A percentile compares a stretch with the other conserved stretches of the same genome.
Evolutionary conservation across 805 yeast genomes (phyloP).

Genomic region (Dipodascus albidus): DNA sequence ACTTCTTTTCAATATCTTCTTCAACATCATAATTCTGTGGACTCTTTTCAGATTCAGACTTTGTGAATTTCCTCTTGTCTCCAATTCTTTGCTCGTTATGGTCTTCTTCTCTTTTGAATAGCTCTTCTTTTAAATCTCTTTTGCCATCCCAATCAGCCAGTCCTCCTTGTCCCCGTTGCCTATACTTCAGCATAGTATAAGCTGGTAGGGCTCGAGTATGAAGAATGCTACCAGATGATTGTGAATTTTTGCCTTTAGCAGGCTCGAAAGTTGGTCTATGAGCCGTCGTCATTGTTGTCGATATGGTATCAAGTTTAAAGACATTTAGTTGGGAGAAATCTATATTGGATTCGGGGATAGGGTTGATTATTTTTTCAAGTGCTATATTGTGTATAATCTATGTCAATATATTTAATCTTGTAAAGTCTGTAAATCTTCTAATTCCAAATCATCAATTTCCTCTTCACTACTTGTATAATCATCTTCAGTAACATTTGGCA

Average conservation of each 20-base stretch:
- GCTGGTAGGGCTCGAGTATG: constrained; percentile 47
- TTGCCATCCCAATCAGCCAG: constrained; percentile 18
- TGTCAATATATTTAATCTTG: background rate
- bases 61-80: constrained; percentile 9
- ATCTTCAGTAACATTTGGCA: constrained; percentile 42
- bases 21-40: background rate
- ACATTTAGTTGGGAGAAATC: background rate
- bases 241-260: constrained; percentile 42
- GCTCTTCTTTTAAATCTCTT: constrained; percentile 17
- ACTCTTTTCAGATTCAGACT: constrained; percentile 9
- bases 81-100: background rate
- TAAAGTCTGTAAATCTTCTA: constrained; percentile 9
- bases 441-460: constrained; percentile 24
- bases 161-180: constrained; percentile 29
- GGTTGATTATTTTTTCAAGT: constrained; percentile 3
- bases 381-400: no score
- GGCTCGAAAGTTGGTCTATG: constrained; percentile 60
- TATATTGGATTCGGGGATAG: background rate
- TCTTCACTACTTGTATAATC: constrained; percentile 21
- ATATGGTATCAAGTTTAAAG: no score
- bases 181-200: constrained; percentile 40
- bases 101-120: constrained; percentile 9
- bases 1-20: constrained; percentile 5
- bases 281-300: constrained; percentile 57
- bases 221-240: constrained; percentile 33